Percentiles rank a stretch among this genome's conserved stretches.
phyloP scores from a whole-genome alignment of 768 basidiomycete genomes.

The Mycena albidolilacea region DNA sequence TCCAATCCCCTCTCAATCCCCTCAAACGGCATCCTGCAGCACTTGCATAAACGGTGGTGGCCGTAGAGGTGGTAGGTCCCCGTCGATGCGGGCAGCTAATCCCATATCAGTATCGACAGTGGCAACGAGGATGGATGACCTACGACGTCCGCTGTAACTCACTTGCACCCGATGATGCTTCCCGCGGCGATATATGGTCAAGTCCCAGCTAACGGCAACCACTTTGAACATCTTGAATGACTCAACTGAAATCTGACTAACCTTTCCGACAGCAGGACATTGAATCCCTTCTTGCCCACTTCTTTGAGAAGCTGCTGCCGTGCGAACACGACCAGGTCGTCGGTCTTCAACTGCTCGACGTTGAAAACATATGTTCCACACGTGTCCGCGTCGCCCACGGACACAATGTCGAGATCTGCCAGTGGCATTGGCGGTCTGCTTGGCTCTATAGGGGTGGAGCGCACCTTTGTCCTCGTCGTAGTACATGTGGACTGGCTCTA shows the following conservation, averaged over 20 bases:
- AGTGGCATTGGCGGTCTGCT: neutral
- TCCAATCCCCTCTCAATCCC: neutral
- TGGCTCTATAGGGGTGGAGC: constrained; percentile 34
- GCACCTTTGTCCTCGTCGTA: constrained; percentile 71
- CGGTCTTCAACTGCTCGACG: constrained; percentile 59
- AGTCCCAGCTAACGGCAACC: constrained; percentile 67
- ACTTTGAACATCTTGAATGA: constrained; percentile 24
- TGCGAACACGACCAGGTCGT: constrained; percentile 72
- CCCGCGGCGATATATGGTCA: constrained; percentile 75
- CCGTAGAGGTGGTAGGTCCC: constrained; percentile 60
- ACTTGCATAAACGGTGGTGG: constrained; percentile 80
- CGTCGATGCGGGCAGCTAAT: constrained; percentile 68
- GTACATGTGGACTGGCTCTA: constrained; percentile 77
- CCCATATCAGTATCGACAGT: constrained; percentile 26
- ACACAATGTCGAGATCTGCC: constrained; percentile 72
- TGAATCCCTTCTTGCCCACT: constrained; percentile 69
- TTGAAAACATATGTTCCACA: constrained; percentile 78
- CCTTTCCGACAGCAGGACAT: constrained; percentile 80
- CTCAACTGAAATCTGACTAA: constrained; percentile 41
- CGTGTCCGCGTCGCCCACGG: constrained; percentile 67
- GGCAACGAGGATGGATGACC: constrained; percentile 40
- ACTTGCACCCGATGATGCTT: constrained; percentile 78
- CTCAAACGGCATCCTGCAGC: constrained; percentile 58
- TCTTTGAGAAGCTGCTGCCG: constrained; percentile 74
- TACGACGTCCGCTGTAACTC: constrained; percentile 76